These are phyloP conservation scores for Solanum bulbocastanum DNA, from an alignment of 257 asterid species.

Conservation along the genomic window DNA sequence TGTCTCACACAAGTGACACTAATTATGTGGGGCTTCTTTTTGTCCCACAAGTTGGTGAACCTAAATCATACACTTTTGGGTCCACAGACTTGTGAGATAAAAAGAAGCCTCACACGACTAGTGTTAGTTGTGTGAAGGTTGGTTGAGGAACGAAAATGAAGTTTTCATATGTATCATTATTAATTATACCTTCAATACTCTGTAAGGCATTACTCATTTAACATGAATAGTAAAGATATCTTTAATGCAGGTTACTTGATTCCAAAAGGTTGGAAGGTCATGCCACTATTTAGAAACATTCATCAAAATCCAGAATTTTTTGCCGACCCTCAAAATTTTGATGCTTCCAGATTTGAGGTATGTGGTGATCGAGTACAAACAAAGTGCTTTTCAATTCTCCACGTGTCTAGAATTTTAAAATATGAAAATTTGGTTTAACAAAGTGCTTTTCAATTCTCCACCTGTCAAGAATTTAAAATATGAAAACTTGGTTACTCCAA, in stretches of 20 bases:
- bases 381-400: background rate
- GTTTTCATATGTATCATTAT: background rate
- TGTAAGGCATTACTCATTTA: background rate
- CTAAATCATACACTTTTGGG: background rate
- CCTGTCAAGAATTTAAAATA: slow-evolving; percentile 9
- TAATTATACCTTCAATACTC: background rate
- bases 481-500: background rate
- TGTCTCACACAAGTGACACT: background rate
- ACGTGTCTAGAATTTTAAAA: slow-evolving; percentile 11
- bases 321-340: slow-evolving; percentile 62
- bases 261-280: slow-evolving; percentile 96
- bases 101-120: background rate
- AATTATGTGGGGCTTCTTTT: background rate
- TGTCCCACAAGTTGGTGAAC: background rate
- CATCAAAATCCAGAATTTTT: slow-evolving; percentile 83
- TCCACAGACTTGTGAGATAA: background rate
- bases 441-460: background rate
- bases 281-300: slow-evolving; percentile 89
- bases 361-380: background rate
- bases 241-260: slow-evolving; percentile 55
- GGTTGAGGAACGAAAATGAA: background rate
- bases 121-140: background rate
- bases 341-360: slow-evolving; percentile 78
- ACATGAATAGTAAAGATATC: background rate
- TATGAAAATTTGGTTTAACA: background rate